A percentile compares a stretch with the other conserved stretches of the same genome.
Conservation (phyloP, 2,329 filamentous ascomycete genomes). For the Sarocladium brachiariae region DNA sequence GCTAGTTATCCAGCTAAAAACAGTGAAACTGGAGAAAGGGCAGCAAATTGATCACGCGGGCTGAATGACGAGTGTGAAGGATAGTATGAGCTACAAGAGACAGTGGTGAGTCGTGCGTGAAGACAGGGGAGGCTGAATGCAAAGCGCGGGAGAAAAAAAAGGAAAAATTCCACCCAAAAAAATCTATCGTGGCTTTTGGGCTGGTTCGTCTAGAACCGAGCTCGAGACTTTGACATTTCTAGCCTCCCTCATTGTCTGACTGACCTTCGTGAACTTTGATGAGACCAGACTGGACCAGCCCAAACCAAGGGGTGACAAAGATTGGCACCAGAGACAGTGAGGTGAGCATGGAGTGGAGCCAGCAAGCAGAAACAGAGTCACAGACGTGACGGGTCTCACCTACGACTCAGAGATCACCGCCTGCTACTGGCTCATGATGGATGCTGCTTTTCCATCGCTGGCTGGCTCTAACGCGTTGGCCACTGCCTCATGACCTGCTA, state of each 20-base stretch:
- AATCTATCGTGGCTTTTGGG: background rate
- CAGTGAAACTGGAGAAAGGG: too few relatives aligned
- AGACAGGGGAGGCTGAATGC: too few relatives aligned
- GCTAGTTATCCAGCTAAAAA: too few relatives aligned
- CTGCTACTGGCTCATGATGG: slow-evolving; percentile 1
- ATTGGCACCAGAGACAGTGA: background rate
- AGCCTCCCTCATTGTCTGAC: background rate
- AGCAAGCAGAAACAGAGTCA: slow-evolving; percentile 1
- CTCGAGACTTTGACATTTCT: background rate
- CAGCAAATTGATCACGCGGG: too few relatives aligned
- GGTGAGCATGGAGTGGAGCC: background rate
- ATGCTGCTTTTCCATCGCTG: background rate
- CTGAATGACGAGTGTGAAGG: too few relatives aligned
- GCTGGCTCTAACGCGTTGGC: too few relatives aligned
- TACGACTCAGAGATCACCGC: slow-evolving; percentile 5
- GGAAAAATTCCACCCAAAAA: background rate
- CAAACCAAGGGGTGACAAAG: background rate
- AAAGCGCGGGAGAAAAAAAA: too few relatives aligned
- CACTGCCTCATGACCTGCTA: background rate
- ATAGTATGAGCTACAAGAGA: too few relatives aligned
- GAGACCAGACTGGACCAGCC: too few relatives aligned
- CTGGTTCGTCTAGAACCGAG: background rate
- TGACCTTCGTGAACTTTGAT: background rate
- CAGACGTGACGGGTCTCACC: slow-evolving; percentile 7
- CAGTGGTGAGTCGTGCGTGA: too few relatives aligned